phyloP scores from a whole-genome alignment of 495 filamentous ascomycete species.

The Penicillium maclennaniae region DNA sequence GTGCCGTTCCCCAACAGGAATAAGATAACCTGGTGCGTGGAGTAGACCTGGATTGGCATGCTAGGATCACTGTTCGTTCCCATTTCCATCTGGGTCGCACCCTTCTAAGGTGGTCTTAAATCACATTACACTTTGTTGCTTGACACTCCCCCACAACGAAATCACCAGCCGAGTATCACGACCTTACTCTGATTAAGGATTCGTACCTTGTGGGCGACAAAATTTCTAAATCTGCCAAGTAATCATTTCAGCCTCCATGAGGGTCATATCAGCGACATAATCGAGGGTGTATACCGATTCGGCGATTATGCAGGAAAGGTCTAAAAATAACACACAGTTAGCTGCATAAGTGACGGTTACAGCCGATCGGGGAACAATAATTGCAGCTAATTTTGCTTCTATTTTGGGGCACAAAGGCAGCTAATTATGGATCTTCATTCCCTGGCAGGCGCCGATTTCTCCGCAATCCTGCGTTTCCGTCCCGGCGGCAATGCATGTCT shows the following conservation, averaged over 20 bases:
- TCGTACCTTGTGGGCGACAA: no score
- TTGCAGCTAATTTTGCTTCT: constrained; percentile 23
- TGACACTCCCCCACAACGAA: no score
- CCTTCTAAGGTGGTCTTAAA: no score
- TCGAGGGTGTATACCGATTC: neutral
- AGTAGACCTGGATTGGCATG: no score
- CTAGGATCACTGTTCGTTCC: no score
- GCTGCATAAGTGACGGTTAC: constrained; percentile 12
- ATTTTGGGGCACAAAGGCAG: constrained; percentile 17
- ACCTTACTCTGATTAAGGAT: no score
- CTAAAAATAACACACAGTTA: constrained; percentile 20
- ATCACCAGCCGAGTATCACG: no score
- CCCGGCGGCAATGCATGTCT: constrained; percentile 19
- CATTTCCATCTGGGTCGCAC: no score
- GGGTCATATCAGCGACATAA: neutral
- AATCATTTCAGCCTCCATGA: neutral
- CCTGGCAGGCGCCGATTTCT: constrained; percentile 12
- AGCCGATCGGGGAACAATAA: constrained; percentile 1
- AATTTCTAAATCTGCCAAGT: no score
- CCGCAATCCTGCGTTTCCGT: constrained; percentile 11
- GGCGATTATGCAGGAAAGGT: neutral
- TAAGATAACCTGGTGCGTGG: no score
- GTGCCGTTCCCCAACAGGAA: no score
- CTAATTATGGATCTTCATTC: constrained; percentile 23
- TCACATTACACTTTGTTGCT: no score